A percentile compares a stretch with the other conserved stretches of the same genome.
These are phyloP conservation scores for Prosopis cineraria DNA, from an alignment of 306 rosid species.

Conservation along the genomic window DNA sequence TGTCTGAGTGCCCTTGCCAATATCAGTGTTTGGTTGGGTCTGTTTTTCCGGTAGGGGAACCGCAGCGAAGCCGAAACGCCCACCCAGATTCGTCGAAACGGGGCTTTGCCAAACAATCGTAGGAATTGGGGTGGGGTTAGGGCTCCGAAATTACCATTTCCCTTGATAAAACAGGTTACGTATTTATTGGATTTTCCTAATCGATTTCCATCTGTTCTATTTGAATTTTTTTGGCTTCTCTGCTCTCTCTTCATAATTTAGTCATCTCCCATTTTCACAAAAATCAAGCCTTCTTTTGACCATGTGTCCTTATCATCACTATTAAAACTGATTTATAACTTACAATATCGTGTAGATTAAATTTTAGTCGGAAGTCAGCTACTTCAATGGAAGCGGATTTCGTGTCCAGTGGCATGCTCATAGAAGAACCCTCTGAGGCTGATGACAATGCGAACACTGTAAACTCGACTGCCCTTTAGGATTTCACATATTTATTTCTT, in stretches of 20 bases:
- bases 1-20: too few species aligned
- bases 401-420: conserved; percentile 47
- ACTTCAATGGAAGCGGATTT: conserved; percentile 64
- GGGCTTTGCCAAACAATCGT: background rate
- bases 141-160: conserved; percentile 10
- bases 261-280: background rate
- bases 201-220: conserved; percentile 1
- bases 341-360: conserved; percentile 8
- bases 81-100: background rate
- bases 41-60: too few species aligned
- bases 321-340: background rate
- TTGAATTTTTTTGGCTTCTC: background rate
- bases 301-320: conserved; percentile 17
- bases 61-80: background rate
- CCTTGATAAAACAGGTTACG: conserved; percentile 2
- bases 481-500: background rate
- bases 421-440: conserved; percentile 53
- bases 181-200: background rate
- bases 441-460: conserved; percentile 49
- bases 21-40: too few species aligned
- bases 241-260: conserved; percentile 9
- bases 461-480: conserved; percentile 33
- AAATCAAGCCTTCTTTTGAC: background rate
- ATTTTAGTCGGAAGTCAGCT: conserved; percentile 32
- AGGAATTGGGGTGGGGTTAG: background rate